A percentile compares a stretch with the other conserved stretches of the same genome.
Evolutionary conservation across 169 alveolate species (phyloP).

Genomic region (Plasmodium yoelii): DNA sequence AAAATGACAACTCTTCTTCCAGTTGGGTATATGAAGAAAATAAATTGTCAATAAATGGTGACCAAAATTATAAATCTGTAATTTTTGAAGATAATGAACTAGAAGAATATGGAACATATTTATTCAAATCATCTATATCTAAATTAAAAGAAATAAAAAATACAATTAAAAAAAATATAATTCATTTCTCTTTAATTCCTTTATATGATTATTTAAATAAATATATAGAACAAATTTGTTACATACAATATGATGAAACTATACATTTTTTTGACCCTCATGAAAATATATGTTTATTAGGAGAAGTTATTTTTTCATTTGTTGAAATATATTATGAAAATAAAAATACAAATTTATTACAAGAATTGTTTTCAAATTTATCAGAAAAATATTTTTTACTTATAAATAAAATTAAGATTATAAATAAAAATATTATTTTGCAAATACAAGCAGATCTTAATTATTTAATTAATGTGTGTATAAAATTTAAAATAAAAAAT

Average conservation of each 20-base stretch:
- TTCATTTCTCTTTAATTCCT: slow-evolving; percentile 50
- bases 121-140: slow-evolving; percentile 31
- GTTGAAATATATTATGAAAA: slow-evolving; percentile 50
- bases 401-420: not conserved
- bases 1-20: too few relatives aligned
- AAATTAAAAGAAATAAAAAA: slow-evolving; percentile 70
- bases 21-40: too few relatives aligned
- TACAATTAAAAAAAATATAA: slow-evolving; percentile 52
- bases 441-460: slow-evolving; percentile 53
- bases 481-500: slow-evolving; percentile 29
- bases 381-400: slow-evolving; percentile 21
- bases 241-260: slow-evolving; percentile 1
- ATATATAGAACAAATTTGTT: slow-evolving; percentile 12
- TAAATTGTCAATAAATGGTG: too few relatives aligned
- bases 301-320: slow-evolving; percentile 42
- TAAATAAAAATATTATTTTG: slow-evolving; percentile 19
- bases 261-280: slow-evolving; percentile 16
- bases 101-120: slow-evolving; percentile 38
- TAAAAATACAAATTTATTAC: slow-evolving; percentile 5
- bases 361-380: slow-evolving; percentile 10
- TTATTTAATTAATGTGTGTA: slow-evolving; percentile 41
- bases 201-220: slow-evolving; percentile 28
- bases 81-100: not conserved
- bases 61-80: too few relatives aligned
- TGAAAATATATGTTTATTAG: slow-evolving; percentile 52